Evolutionary conservation across 139 green algal genomes (phyloP).

Genomic region (Eudorina sp.): DNA sequence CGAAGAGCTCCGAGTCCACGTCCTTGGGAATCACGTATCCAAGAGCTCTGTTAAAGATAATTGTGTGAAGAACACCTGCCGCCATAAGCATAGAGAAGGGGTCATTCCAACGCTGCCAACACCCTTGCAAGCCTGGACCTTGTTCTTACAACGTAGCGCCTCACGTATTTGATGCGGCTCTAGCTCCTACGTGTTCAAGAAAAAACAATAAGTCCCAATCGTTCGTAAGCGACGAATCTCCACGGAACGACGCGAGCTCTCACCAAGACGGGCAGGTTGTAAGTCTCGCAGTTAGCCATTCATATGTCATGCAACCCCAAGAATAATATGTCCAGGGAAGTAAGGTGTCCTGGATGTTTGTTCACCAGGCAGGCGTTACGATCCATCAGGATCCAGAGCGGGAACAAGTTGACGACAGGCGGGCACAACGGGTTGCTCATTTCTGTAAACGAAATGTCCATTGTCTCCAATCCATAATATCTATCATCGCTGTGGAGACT

Average conservation of each 20-base stretch:
- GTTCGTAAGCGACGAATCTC: too few species aligned
- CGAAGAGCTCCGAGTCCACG: conserved; percentile 92
- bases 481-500: too few species aligned
- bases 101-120: too few species aligned
- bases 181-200: conserved; percentile 70
- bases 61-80: conserved; percentile 91
- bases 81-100: neutral
- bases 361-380: too few species aligned
- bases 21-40: conserved; percentile 86
- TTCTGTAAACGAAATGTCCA: too few species aligned
- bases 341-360: too few species aligned
- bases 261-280: conserved; percentile 61
- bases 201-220: neutral
- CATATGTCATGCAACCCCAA: too few species aligned
- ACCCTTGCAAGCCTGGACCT: neutral
- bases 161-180: conserved; percentile 85
- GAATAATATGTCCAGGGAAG: too few species aligned
- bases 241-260: neutral
- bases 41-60: conserved; percentile 93
- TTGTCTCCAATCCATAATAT: too few species aligned
- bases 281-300: conserved; percentile 67
- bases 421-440: too few species aligned
- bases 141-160: conserved; percentile 79
- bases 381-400: too few species aligned
- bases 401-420: too few species aligned